Conservation (phyloP, 352 stramenopile species). For the Pythium brassicae region DNA sequence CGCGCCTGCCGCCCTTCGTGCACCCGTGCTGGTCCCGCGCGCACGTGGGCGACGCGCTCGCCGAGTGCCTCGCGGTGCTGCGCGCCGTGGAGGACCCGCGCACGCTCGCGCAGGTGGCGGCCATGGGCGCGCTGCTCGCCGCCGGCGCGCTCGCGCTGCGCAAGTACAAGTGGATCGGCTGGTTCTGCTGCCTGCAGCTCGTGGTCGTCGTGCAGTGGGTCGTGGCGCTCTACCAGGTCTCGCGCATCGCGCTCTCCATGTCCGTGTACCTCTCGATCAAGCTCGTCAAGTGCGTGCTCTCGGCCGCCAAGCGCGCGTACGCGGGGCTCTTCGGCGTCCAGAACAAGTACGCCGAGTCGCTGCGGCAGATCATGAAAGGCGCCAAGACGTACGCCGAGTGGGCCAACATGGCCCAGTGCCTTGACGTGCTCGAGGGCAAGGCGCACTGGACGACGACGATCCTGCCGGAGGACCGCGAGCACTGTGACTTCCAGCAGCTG, state of each 20-base stretch:
- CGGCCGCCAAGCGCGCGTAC: constrained; percentile 20
- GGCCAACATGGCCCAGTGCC: constrained; percentile 54
- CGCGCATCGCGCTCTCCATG: constrained; percentile 54
- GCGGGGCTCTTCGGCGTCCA: constrained; percentile 32
- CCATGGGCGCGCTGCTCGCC: constrained; percentile 16
- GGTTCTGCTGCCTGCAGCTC: constrained; percentile 49
- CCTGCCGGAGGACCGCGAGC: constrained; percentile 35
- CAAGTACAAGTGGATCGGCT: constrained; percentile 66
- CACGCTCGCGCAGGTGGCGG: constrained; percentile 27
- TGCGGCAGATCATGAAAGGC: constrained; percentile 59
- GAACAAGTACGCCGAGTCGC: constrained; percentile 45
- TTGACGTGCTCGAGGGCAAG: constrained; percentile 59
- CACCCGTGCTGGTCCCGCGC: constrained; percentile 13
- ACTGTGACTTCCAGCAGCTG: constrained; percentile 62
- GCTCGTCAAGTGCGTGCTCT: constrained; percentile 33
- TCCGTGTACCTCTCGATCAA: constrained; percentile 49
- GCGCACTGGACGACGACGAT: constrained; percentile 55
- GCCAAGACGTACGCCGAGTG: constrained; percentile 50
- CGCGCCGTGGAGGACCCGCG: constrained; percentile 25
- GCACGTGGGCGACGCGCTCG: constrained; percentile 21
- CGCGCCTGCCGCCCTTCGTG: constrained; percentile 12
- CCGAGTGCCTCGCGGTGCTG: constrained; percentile 30
- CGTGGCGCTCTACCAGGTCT: constrained; percentile 60
- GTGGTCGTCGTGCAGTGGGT: constrained; percentile 63
- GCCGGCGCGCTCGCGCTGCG: constrained; percentile 22